Base-by-base conservation (phyloP, 2,329 filamentous ascomycete species). In the Phaeomoniella chlamydospora region DNA sequence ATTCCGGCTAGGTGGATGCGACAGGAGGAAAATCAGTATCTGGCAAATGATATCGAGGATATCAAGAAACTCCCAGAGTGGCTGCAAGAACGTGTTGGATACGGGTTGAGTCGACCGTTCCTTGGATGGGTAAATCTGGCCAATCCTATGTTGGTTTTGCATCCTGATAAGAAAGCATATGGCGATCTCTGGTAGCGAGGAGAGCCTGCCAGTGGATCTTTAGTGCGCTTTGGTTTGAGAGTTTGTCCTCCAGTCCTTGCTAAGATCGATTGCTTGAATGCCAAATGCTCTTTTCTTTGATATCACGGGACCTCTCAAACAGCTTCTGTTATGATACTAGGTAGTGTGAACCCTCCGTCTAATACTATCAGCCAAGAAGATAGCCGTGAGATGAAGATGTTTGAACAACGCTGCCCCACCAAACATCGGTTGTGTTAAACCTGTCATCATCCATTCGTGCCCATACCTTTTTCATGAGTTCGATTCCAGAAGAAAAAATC, bases 11-110 rank as follows among this genome's bases (percentile, higher is more conserved):
- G n/a, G n/a, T 42, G 35, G 30, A 16, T 48, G 30, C 39, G 46
- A 34, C 46, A 41, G 36, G 46, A 46, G 26, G 47, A 50, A 33
- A 49, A 49, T 19, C 50, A 53, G 37, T 50, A 47, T 33, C 41
- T 54, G 4, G 45, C 43, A 34, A 43, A 45, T 17, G 38, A 43
- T 6, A 33, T 38, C 4, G 45, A 49, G 33, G 43, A 41, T 26
- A 39, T 49, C 29, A 40, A 39, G 32, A 29, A 45, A 35, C 36
- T 46, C 35, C 31, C 42, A 13, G 38, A 40, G 3, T 40, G 47
- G 33, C 41, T 45, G 29, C 47, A 45, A 18, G 43, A 45, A 37
- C 29, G 49, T 10, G 36, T 51, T 10, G 49, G 49, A 29, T 52
- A 52, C 33, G 41, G 41, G 4, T 40, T 49, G 31, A 44, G 42